Conservation (phyloP, 768 basidiomycete genomes). For the Multifurca ochricompacta region DNA sequence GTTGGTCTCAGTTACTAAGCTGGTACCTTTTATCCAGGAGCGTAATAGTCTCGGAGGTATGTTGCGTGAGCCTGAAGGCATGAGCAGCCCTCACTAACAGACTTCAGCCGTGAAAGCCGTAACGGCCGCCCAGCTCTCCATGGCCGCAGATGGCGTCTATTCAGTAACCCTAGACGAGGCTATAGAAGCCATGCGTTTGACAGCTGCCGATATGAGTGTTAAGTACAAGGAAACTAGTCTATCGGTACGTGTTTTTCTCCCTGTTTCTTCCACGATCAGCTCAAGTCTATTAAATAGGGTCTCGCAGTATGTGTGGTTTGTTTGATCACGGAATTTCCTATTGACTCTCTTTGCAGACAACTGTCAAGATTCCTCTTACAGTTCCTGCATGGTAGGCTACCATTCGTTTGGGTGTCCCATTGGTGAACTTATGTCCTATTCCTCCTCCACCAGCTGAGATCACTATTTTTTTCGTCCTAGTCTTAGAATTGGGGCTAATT, state of each 20-base stretch:
- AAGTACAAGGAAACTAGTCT: slow-evolving; percentile 96
- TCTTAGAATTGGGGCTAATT: background rate
- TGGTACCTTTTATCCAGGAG: slow-evolving; percentile 39
- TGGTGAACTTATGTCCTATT: background rate
- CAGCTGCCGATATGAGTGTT: slow-evolving; percentile 89
- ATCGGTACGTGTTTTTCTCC: slow-evolving; percentile 45
- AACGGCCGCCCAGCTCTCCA: slow-evolving; percentile 89
- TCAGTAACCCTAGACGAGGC: slow-evolving; percentile 89
- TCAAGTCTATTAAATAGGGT: slow-evolving; percentile 32
- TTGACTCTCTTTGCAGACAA: slow-evolving; percentile 36
- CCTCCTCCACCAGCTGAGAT: background rate
- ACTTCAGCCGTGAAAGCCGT: slow-evolving; percentile 78
- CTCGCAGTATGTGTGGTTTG: slow-evolving; percentile 42
- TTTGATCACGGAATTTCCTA: slow-evolving; percentile 15
- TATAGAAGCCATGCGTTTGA: slow-evolving; percentile 90
- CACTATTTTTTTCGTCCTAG: background rate
- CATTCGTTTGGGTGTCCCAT: background rate
- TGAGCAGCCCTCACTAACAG: slow-evolving; percentile 1
- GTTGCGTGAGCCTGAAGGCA: slow-evolving; percentile 4
- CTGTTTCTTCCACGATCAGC: background rate
- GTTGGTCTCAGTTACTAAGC: slow-evolving; percentile 1
- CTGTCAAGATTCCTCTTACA: slow-evolving; percentile 77
- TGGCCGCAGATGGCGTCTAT: slow-evolving; percentile 85
- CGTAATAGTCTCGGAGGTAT: slow-evolving; percentile 80
- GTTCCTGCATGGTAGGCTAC: slow-evolving; percentile 64